These are phyloP conservation scores for Cichorium intybus DNA, from an alignment of 140 eudicot genomes.

Conservation along the genomic window DNA sequence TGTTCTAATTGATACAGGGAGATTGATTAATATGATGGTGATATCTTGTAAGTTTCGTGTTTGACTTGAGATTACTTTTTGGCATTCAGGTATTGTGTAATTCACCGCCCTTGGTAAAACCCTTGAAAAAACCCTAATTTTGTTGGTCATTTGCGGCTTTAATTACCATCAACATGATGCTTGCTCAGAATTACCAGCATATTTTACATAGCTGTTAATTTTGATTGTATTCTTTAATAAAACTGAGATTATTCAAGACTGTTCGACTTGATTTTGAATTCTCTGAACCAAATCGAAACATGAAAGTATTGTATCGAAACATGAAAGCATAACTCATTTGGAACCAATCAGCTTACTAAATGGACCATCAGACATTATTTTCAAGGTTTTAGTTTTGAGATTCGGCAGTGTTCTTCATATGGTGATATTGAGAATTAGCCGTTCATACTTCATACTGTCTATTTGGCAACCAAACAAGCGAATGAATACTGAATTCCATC, in stretches of 20 bases:
- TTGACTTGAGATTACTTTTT: conserved; percentile 1
- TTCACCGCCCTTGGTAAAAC: background rate
- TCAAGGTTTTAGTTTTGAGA: too few species aligned
- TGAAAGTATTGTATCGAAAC: background rate
- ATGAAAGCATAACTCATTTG: background rate
- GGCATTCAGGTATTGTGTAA: background rate
- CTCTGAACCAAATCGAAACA: background rate
- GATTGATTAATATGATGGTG: background rate
- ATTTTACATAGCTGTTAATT: background rate
- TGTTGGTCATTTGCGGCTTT: background rate
- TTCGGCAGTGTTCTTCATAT: too few species aligned
- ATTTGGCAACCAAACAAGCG: too few species aligned
- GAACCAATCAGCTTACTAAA: too few species aligned
- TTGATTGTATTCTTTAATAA: background rate
- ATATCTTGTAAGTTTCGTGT: conserved; percentile 1
- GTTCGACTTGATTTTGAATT: background rate
- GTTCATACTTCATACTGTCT: too few species aligned
- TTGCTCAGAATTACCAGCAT: background rate
- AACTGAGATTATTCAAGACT: background rate
- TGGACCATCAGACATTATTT: too few species aligned
- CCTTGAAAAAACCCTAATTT: conserved; percentile 11
- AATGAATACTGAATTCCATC: too few species aligned
- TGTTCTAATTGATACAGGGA: conserved; percentile 35
- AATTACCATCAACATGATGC: background rate
- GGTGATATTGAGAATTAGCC: too few species aligned